Evolutionary conservation across 768 basidiomycete species (phyloP), one percentile per base, ranked within the genome.

Genomic region (Mycena belliarum): DNA sequence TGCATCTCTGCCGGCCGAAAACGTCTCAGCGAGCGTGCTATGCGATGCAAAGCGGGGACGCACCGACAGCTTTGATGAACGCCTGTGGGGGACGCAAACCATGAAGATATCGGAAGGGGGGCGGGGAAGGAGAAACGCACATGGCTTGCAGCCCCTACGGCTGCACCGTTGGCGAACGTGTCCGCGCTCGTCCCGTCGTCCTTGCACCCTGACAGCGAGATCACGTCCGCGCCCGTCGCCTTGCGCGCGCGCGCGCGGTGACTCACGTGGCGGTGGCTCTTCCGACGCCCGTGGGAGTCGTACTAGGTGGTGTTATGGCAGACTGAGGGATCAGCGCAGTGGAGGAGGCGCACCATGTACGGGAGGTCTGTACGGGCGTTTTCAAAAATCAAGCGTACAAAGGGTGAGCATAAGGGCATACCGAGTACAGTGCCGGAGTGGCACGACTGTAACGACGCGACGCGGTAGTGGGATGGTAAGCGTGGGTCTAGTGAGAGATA

Each of bases 141-240:
- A 71, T 87, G 79, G 69, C 88, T 89, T 86, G 91, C 91, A 4
- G 89, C 90, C 3, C 90, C 90, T 8, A 88, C 85, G 0, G 89
- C 86, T 5, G 82, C 74, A 21, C 86, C 87, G 23, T 76, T 78
- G 25, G 80, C 75, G 49, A 82, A 81, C 1, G 88, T 88, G 66
- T 91, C 89, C 0, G 87, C 85, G 66, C 88, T 91, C 0, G 82
- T 89, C 69, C 89, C 82, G 32, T 78, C 79, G 68, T 91, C 90
- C 50, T 82, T 77, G 65, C 89, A 89, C 21, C 82, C 88, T 18
- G 88, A 84, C 70, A 84, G 89, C 1, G 85, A 87, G 49, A 91
- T 86, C 84, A 81, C 92, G 67, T 98, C 95, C 2, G 90, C 94
- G 0, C 80, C 69, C 7, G 86, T 84, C 12, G 78, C 75, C 66